Conservation (phyloP, 768 basidiomycete genomes). For the Crucibulum laeve region DNA sequence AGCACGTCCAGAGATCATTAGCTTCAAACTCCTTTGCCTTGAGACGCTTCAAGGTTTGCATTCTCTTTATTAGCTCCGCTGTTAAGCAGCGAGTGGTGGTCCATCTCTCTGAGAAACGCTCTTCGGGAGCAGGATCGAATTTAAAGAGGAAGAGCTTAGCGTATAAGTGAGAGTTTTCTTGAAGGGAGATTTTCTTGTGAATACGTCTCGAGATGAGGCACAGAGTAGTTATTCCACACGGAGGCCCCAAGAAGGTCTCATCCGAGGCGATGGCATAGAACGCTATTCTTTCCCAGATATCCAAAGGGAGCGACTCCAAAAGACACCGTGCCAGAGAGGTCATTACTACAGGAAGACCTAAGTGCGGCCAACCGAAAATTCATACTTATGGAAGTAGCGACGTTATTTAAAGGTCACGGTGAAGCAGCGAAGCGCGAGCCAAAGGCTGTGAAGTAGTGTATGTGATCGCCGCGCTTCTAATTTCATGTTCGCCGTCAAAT, state of each 20-base stretch:
- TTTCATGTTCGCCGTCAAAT: constrained; percentile 4
- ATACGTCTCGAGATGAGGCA: constrained; percentile 32
- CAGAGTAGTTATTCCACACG: constrained; percentile 30
- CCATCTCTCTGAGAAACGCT: constrained; percentile 34
- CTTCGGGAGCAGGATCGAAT: constrained; percentile 38
- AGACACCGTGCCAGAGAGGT: constrained; percentile 11
- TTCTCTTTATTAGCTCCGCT: constrained; percentile 39
- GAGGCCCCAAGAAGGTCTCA: constrained; percentile 39
- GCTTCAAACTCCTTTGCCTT: constrained; percentile 16
- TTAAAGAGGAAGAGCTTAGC: constrained; percentile 40
- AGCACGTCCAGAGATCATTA: constrained; percentile 51
- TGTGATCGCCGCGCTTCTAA: constrained; percentile 26
- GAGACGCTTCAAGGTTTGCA: constrained; percentile 35
- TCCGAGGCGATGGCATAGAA: constrained; percentile 27
- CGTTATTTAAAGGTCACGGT: constrained; percentile 13
- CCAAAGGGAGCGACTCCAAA: constrained; percentile 16
- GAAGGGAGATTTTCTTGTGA: constrained; percentile 27
- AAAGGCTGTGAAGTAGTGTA: constrained; percentile 7
- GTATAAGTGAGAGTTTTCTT: constrained; percentile 33
- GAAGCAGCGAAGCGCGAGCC: constrained; percentile 6
- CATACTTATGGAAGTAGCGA: constrained; percentile 4
- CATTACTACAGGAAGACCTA: constrained; percentile 6
- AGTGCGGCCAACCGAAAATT: too few species aligned
- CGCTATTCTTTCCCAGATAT: constrained; percentile 38
- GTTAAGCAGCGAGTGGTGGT: constrained; percentile 31